phyloP scores from a whole-genome alignment of 202 grass and related monocot genomes.

The Setaria viridis region DNA sequence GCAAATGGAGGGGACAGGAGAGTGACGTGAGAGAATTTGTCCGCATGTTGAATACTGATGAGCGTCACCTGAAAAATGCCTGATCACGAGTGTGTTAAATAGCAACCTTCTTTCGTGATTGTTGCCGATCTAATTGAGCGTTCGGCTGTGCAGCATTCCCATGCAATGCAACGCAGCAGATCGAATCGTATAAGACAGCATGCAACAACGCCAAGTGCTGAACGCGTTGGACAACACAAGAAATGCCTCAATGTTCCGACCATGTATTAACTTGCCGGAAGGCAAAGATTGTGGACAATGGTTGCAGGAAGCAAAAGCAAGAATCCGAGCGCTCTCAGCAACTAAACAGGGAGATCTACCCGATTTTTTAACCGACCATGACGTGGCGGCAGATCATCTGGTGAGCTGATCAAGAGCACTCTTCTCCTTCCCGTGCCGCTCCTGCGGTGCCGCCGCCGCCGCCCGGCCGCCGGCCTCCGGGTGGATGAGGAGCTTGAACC shows the following conservation, averaged over 20 bases:
- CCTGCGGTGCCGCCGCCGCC: constrained; percentile 21
- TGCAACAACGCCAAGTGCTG: background rate
- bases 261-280: constrained; percentile 29
- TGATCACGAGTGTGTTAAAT: too few relatives aligned
- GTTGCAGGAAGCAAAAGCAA: constrained; percentile 19
- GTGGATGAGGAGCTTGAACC: constrained; percentile 82
- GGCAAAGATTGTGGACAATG: constrained; percentile 46
- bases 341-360: constrained; percentile 25
- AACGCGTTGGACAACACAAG: background rate
- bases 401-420: background rate
- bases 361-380: background rate
- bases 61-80: too few relatives aligned
- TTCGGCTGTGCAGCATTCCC: too few relatives aligned
- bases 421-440: constrained; percentile 9
- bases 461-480: constrained; percentile 33
- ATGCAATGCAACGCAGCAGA: too few relatives aligned
- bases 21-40: too few relatives aligned
- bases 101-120: too few relatives aligned
- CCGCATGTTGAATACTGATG: too few relatives aligned
- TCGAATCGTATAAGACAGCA: too few relatives aligned
- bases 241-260: constrained; percentile 24
- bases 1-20: too few relatives aligned
- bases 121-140: too few relatives aligned
- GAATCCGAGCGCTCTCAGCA: background rate
- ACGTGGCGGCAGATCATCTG: background rate